These are phyloP conservation scores for Xylariaceae sp. DNA, from an alignment of 2,329 filamentous ascomycete genomes.

Conservation along the genomic window DNA sequence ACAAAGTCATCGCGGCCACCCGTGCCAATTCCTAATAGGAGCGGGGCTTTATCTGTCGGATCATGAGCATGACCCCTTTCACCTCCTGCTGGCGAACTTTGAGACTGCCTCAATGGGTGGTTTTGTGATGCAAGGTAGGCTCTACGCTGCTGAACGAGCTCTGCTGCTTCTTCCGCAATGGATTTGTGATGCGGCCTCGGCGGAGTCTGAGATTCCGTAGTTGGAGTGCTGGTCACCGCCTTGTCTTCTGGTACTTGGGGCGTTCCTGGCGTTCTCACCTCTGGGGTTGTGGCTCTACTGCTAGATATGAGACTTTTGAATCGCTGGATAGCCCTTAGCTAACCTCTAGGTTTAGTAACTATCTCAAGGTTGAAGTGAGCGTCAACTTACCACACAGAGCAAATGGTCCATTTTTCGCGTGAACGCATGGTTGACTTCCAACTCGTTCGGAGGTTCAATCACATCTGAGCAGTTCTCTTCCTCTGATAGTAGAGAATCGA, in stretches of 20 bases:
- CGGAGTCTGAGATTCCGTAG: slow-evolving; percentile 12
- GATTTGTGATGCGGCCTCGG: slow-evolving; percentile 30
- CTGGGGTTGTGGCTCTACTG: slow-evolving; percentile 38
- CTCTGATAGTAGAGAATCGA: slow-evolving; percentile 74
- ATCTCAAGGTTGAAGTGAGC: slow-evolving; percentile 2
- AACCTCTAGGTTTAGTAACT: slow-evolving; percentile 16
- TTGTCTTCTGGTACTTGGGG: slow-evolving; percentile 23
- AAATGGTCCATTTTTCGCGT: slow-evolving; percentile 87
- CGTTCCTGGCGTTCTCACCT: slow-evolving; percentile 41
- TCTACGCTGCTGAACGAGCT: slow-evolving; percentile 51
- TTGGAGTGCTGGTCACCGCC: slow-evolving; percentile 15
- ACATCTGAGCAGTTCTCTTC: slow-evolving; percentile 85
- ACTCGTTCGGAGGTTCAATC: slow-evolving; percentile 82
- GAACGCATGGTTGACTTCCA: slow-evolving; percentile 88
- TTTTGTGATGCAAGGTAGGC: slow-evolving; percentile 41
- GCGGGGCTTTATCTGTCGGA: slow-evolving; percentile 60
- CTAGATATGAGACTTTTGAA: slow-evolving; percentile 77
- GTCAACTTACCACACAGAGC: slow-evolving; percentile 69
- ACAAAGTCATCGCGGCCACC: slow-evolving; percentile 55
- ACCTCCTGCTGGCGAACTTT: slow-evolving; percentile 38
- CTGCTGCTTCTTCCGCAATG: slow-evolving; percentile 52
- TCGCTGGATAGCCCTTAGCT: slow-evolving; percentile 89
- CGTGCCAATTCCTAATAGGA: slow-evolving; percentile 77
- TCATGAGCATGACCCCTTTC: slow-evolving; percentile 67
- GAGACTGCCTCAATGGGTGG: slow-evolving; percentile 33